Evolutionary conservation across 1,284 basidiomycete species (phyloP), one percentile per base, ranked within the genome.

Genomic region (Ganoderma boninense): DNA sequence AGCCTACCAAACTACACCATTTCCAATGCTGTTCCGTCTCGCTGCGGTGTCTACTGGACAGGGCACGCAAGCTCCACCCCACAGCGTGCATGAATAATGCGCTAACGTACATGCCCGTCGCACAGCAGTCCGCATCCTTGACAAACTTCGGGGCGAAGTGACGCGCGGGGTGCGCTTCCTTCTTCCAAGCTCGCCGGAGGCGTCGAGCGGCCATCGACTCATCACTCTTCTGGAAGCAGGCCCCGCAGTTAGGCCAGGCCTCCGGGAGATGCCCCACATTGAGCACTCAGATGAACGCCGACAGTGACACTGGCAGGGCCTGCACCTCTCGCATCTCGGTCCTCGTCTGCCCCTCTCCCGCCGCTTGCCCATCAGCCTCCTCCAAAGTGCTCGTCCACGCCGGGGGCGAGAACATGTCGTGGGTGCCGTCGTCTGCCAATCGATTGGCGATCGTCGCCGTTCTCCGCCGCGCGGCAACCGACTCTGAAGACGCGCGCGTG

Each of bases 311-410:
- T 38, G 76, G 76, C 35, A 72, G 49, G 4, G 61, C 61, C 49
- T 64, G 65, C 57, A 72, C 65, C 63, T 77, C 71, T n/a, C 76
- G 74, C 76, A 77, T 77, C 69, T 77, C 74, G 26, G 71, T 62
- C 60, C 35, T 42, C 4, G 16, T 61, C 49, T 61, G 61, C 60
- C 38, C 49, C 43, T 61, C 26, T 46, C 26, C 60, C 16, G 38
- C 60, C 26, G 38, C n/a, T 26, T 18, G 16, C 43, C 35, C 59
- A 54, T 38, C 65, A 42, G n/a, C 69, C 32, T 68, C 67, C 20
- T 60, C 62, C 23, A 66, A n/a, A 32, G 57, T 64, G 65, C 40
- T 67, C 68, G 62, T 42, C 57, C 62, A 68, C 59, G 57, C 62
- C 43, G n/a, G n/a, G 54, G 38, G 2, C 40, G 54, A 56, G 69